Conservation (phyloP, 78 protist genomes). For the Dictyostelium citrinum region DNA sequence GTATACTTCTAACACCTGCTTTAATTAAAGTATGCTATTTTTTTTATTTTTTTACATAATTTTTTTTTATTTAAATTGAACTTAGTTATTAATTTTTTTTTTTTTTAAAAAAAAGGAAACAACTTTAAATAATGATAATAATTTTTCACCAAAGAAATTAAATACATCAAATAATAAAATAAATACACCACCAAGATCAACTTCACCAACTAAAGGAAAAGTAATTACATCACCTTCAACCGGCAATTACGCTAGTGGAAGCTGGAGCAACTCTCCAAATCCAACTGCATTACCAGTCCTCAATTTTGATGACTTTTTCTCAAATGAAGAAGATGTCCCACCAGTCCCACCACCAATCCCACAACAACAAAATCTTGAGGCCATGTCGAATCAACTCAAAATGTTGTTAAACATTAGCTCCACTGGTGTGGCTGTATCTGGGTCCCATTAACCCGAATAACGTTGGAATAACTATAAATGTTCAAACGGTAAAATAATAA, state of each 20-base stretch:
- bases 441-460: not conserved
- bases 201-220: slow-evolving; percentile 21
- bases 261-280: slow-evolving; percentile 50
- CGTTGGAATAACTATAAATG: not conserved
- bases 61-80: not conserved
- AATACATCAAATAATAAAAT: not conserved
- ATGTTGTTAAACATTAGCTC: slow-evolving; percentile 38
- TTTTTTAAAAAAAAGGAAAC: not conserved
- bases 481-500: not conserved
- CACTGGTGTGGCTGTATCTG: not conserved
- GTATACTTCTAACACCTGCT: slow-evolving; percentile 40
- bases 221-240: not conserved
- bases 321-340: not conserved
- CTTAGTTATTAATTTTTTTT: not conserved
- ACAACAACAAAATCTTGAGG: not conserved
- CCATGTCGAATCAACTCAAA: slow-evolving; percentile 34
- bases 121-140: not conserved
- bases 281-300: slow-evolving; percentile 67
- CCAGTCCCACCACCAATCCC: not conserved
- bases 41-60: not conserved
- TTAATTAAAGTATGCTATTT: slow-evolving; percentile 4
- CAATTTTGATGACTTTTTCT: slow-evolving; percentile 18
- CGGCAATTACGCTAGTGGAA: slow-evolving; percentile 60
- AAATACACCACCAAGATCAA: slow-evolving; percentile 3
- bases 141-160: slow-evolving; percentile 33